phyloP scores from a whole-genome alignment of 2,329 filamentous ascomycete species.

The Pyrenochaeta sp. region DNA sequence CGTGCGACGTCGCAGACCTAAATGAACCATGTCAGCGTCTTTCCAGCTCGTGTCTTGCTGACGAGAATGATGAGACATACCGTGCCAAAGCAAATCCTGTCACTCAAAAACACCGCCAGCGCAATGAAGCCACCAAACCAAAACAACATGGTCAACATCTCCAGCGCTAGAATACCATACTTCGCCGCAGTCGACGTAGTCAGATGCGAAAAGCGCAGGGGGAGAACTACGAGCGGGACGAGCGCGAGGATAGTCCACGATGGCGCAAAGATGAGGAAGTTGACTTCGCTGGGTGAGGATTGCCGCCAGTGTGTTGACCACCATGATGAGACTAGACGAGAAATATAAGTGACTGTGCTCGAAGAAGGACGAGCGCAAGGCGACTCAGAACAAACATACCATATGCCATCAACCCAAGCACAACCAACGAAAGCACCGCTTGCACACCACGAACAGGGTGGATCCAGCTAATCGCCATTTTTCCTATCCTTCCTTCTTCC shows the following conservation, averaged over 20 bases:
- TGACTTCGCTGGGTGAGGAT: slow-evolving; percentile 64
- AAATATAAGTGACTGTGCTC: slow-evolving; percentile 3
- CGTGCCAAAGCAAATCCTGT: slow-evolving; percentile 61
- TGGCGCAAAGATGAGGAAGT: slow-evolving; percentile 81
- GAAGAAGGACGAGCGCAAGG: neutral
- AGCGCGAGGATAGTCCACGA: slow-evolving; percentile 76
- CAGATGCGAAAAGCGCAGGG: slow-evolving; percentile 60
- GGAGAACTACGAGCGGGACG: slow-evolving; percentile 72
- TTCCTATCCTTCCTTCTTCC: slow-evolving; percentile 13
- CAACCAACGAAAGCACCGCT: slow-evolving; percentile 72
- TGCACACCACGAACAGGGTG: slow-evolving; percentile 72
- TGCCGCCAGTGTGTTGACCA: slow-evolving; percentile 61
- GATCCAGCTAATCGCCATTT: slow-evolving; percentile 63
- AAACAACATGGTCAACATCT: slow-evolving; percentile 79
- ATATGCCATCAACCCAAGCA: slow-evolving; percentile 78
- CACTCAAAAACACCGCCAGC: slow-evolving; percentile 70
- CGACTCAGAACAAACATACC: slow-evolving; percentile 56
- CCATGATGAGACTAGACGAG: slow-evolving; percentile 62
- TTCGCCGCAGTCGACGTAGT: slow-evolving; percentile 63
- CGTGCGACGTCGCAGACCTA: slow-evolving; percentile 66
- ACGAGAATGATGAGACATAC: slow-evolving; percentile 5
- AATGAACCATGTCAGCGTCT: neutral
- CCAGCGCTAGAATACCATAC: slow-evolving; percentile 66
- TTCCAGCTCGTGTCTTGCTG: neutral
- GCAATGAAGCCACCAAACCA: slow-evolving; percentile 91